A percentile compares a stretch with the other conserved stretches of the same genome.
These are phyloP conservation scores for Penstemon davidsonii DNA, from an alignment of 257 asterid species.

Conservation along the genomic window DNA sequence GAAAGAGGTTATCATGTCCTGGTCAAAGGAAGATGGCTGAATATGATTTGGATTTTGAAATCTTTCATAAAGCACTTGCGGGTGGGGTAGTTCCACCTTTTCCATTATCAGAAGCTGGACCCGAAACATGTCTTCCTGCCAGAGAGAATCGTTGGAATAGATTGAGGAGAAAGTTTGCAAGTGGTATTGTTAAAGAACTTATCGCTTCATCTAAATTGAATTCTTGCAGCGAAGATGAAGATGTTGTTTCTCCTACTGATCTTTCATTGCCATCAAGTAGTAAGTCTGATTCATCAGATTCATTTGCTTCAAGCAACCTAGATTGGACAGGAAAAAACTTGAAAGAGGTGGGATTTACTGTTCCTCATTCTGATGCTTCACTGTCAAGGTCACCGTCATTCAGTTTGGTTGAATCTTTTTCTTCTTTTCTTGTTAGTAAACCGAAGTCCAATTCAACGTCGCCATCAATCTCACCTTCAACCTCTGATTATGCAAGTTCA, in stretches of 20 bases:
- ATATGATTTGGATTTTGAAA: slow-evolving; percentile 75
- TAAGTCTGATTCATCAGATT: slow-evolving; percentile 44
- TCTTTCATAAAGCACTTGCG: slow-evolving; percentile 60
- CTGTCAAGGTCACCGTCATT: slow-evolving; percentile 54
- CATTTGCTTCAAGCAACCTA: slow-evolving; percentile 50
- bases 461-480: slow-evolving; percentile 79
- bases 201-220: slow-evolving; percentile 46
- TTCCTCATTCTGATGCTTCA: slow-evolving; percentile 36
- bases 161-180: slow-evolving; percentile 52
- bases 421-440: slow-evolving; percentile 50
- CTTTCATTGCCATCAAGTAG: slow-evolving; percentile 43
- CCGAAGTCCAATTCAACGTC: slow-evolving; percentile 56
- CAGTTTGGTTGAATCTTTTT: slow-evolving; percentile 58
- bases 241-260: slow-evolving; percentile 32
- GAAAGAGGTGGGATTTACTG: slow-evolving; percentile 35
- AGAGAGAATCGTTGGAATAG: slow-evolving; percentile 73
- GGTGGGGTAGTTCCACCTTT: slow-evolving; percentile 83
- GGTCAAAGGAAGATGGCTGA: slow-evolving; percentile 51
- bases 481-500: slow-evolving; percentile 74
- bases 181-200: slow-evolving; percentile 50
- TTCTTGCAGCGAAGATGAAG: slow-evolving; percentile 36
- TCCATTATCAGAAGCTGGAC: slow-evolving; percentile 54
- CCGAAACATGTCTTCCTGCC: slow-evolving; percentile 68
- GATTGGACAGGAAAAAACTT: slow-evolving; percentile 35
- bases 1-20: slow-evolving; percentile 20